Conservation (phyloP, 140 eudicot species). For the Senecio squalidus region DNA sequence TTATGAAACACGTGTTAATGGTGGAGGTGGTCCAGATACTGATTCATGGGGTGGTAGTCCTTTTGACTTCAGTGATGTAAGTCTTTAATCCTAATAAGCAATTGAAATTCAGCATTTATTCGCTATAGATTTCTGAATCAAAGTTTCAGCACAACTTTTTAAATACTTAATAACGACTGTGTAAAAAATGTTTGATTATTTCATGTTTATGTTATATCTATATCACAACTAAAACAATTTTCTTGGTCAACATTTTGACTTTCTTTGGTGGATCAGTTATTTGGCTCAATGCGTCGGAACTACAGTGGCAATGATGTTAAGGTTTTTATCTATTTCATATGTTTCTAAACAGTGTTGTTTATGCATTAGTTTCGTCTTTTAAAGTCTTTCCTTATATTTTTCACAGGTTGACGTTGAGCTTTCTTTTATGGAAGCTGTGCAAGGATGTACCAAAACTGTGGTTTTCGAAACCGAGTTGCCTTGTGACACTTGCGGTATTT, state of each 20-base stretch:
- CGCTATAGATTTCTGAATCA: neutral
- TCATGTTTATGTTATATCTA: neutral
- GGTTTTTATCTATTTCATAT: no score
- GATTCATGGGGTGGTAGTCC: conserved; percentile 26
- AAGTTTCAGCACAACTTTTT: no score
- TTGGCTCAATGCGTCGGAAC: conserved; percentile 15
- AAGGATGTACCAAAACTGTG: conserved; percentile 66
- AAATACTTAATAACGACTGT: neutral
- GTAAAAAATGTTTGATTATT: no score
- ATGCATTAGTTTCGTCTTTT: neutral
- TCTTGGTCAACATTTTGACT: neutral
- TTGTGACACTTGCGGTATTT: conserved; percentile 67
- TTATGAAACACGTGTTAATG: conserved; percentile 41
- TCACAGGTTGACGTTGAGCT: conserved; percentile 48
- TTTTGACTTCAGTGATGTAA: conserved; percentile 43
- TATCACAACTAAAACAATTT: no score
- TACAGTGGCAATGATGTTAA: conserved; percentile 49
- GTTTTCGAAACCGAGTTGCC: conserved; percentile 44
- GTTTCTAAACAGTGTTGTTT: neutral
- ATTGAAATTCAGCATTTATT: neutral
- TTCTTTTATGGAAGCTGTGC: conserved; percentile 86
- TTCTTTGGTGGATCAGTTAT: conserved; percentile 29
- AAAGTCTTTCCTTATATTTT: neutral
- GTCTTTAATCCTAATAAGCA: neutral
- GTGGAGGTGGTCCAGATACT: conserved; percentile 34